Conservation (phyloP, 352 stramenopile genomes). For the Lagenidium giganteum region DNA sequence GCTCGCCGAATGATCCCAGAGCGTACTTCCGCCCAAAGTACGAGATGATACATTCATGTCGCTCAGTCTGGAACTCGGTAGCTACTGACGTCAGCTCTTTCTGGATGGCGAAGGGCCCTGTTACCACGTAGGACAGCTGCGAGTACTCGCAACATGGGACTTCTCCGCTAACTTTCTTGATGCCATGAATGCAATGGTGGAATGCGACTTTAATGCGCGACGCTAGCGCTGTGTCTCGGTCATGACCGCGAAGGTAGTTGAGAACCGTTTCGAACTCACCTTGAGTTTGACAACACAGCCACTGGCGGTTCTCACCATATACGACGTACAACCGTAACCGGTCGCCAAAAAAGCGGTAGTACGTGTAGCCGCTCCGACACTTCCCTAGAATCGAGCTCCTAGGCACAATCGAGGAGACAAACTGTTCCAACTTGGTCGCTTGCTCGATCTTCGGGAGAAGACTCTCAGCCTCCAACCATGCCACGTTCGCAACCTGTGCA, state of each 20-base stretch:
- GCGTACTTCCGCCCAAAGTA: slow-evolving; percentile 15
- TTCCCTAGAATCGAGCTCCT: slow-evolving; percentile 52
- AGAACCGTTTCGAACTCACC: slow-evolving; percentile 33
- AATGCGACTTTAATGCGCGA: slow-evolving; percentile 3
- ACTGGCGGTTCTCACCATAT: slow-evolving; percentile 40
- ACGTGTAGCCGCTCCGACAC: slow-evolving; percentile 41
- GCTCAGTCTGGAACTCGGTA: slow-evolving; percentile 6
- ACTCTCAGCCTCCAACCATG: slow-evolving; percentile 53
- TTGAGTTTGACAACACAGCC: slow-evolving; percentile 26
- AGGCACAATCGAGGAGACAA: slow-evolving; percentile 57
- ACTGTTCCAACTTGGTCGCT: slow-evolving; percentile 42
- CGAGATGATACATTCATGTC: slow-evolving; percentile 8
- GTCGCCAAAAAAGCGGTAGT: slow-evolving; percentile 69
- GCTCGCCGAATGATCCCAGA: slow-evolving; percentile 6
- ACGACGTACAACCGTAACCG: slow-evolving; percentile 42
- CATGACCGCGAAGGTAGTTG: slow-evolving; percentile 34
- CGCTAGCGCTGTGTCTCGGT: slow-evolving; percentile 2
- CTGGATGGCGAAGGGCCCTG: slow-evolving; percentile 7
- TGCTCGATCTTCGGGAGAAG: slow-evolving; percentile 45
- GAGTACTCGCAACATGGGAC: neutral
- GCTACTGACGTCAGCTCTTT: slow-evolving; percentile 5
- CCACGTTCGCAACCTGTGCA: slow-evolving; percentile 47
- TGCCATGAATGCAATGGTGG: neutral
- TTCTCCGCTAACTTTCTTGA: neutral
- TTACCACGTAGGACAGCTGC: slow-evolving; percentile 1